Percentiles rank a stretch among this genome's conserved stretches.
Evolutionary conservation across 208 protist species (phyloP).

Genomic region (Trypanosoma boissoni): DNA sequence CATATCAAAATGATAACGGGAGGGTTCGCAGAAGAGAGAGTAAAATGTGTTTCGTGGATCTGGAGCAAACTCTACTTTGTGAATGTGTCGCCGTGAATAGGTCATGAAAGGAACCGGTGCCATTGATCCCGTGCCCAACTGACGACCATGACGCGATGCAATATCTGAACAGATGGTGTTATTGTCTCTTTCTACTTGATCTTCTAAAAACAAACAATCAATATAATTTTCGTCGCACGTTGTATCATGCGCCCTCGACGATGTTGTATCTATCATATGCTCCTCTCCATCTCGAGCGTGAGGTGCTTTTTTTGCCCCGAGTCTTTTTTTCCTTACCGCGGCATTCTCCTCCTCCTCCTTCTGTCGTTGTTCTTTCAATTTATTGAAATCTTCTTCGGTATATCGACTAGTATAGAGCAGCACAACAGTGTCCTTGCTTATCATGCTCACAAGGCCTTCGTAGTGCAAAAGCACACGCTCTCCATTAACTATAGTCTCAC

Average conservation of each 20-base stretch:
- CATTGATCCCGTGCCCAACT: conserved; percentile 7
- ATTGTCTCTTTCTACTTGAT: not conserved
- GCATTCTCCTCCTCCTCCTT: not conserved
- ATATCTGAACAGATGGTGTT: not conserved
- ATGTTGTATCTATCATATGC: no score
- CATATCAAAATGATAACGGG: conserved; percentile 58
- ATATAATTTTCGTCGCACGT: not conserved
- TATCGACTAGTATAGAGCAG: conserved; percentile 70
- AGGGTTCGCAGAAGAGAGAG: conserved; percentile 58
- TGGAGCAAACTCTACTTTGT: conserved; percentile 61
- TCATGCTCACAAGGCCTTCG: conserved; percentile 66
- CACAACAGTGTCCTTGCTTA: conserved; percentile 75
- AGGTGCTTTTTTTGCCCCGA: not conserved
- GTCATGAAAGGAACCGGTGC: conserved; percentile 77
- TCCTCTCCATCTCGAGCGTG: no score
- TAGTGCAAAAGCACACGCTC: conserved; percentile 51
- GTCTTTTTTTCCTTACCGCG: not conserved
- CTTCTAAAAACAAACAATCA: not conserved
- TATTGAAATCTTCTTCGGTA: conserved; percentile 59
- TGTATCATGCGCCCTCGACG: no score
- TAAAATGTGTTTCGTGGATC: conserved; percentile 57
- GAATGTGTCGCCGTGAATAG: conserved; percentile 68
- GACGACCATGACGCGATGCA: conserved; percentile 1
- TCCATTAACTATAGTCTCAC: conserved; percentile 49
- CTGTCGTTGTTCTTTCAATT: not conserved